A percentile compares a stretch with the other conserved stretches of the same genome.
Conservation (phyloP, 371 early-diverging fungal species). For the Rhizopus sp. region DNA sequence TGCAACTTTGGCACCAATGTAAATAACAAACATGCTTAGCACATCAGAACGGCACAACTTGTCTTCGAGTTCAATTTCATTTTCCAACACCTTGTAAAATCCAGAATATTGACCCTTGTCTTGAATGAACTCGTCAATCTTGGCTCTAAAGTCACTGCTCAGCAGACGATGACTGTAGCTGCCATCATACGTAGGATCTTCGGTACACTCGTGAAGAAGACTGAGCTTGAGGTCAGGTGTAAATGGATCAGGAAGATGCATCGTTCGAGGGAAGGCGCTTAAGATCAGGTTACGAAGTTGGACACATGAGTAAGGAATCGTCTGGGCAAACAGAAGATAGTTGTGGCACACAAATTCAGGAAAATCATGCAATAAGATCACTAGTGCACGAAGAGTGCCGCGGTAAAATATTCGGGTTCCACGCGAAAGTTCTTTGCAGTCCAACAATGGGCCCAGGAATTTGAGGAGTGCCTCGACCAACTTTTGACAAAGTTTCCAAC, state of each 20-base stretch:
- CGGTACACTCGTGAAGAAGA: constrained; percentile 74
- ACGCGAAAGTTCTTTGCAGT: constrained; percentile 58
- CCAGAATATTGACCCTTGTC: constrained; percentile 50
- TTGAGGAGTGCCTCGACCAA: constrained; percentile 79
- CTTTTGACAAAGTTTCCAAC: constrained; percentile 83
- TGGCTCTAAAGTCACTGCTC: constrained; percentile 57
- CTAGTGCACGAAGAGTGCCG: constrained; percentile 86
- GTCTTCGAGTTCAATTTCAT: constrained; percentile 30
- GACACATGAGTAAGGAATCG: constrained; percentile 88
- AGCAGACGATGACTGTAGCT: constrained; percentile 67
- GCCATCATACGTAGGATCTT: constrained; percentile 29
- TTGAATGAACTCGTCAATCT: constrained; percentile 68
- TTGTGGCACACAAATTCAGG: constrained; percentile 95
- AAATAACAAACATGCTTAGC: constrained; percentile 82
- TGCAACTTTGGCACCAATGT: constrained; percentile 78
- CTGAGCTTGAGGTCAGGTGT: constrained; percentile 90
- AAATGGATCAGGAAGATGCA: constrained; percentile 96
- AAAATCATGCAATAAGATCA: constrained; percentile 94
- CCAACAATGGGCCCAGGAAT: constrained; percentile 86
- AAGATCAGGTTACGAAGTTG: constrained; percentile 95
- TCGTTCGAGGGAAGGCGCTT: constrained; percentile 91
- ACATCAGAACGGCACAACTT: constrained; percentile 28
- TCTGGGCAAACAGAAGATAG: constrained; percentile 85
- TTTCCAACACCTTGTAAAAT: constrained; percentile 25
- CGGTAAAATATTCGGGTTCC: constrained; percentile 84